Percentiles rank a stretch among this genome's conserved stretches.
phyloP scores from a whole-genome alignment of 2,329 filamentous ascomycete species.

The Mycosphaerella sp. region DNA sequence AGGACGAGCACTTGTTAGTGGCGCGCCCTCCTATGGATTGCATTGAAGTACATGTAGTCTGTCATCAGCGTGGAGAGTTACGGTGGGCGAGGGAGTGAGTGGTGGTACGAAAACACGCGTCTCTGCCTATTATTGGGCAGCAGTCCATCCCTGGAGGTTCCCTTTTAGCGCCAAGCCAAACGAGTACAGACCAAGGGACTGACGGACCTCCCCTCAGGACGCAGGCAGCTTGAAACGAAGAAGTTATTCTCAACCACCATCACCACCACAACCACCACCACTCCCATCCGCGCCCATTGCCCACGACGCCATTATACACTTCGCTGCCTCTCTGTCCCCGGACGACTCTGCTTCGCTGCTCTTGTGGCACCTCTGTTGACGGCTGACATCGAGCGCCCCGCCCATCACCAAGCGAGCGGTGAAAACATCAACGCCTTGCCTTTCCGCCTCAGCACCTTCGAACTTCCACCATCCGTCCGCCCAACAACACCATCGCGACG shows the following conservation, averaged over 20 bases:
- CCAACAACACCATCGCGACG: not conserved
- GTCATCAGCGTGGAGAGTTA: too few species aligned
- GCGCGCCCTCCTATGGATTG: too few species aligned
- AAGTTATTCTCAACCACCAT: not conserved
- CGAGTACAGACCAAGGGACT: too few species aligned
- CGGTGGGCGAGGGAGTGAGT: too few species aligned
- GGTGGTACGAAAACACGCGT: too few species aligned
- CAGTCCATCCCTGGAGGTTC: too few species aligned
- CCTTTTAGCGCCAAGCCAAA: too few species aligned
- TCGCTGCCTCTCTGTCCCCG: not conserved
- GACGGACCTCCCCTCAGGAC: too few species aligned
- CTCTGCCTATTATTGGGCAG: too few species aligned
- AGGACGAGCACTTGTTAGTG: too few species aligned
- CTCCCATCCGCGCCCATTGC: not conserved
- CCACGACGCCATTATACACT: not conserved
- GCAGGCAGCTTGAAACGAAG: not conserved
- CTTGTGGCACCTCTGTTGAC: not conserved
- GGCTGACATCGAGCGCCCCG: not conserved
- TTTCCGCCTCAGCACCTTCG: not conserved
- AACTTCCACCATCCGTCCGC: not conserved
- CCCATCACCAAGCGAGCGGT: constrained; percentile 4
- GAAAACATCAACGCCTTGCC: constrained; percentile 5
- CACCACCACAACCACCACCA: not conserved
- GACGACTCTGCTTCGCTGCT: constrained; percentile 1
- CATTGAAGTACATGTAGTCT: too few species aligned